These are phyloP conservation scores for Curvularia spicifera DNA, from an alignment of 2,329 filamentous ascomycete species.

Conservation along the genomic window DNA sequence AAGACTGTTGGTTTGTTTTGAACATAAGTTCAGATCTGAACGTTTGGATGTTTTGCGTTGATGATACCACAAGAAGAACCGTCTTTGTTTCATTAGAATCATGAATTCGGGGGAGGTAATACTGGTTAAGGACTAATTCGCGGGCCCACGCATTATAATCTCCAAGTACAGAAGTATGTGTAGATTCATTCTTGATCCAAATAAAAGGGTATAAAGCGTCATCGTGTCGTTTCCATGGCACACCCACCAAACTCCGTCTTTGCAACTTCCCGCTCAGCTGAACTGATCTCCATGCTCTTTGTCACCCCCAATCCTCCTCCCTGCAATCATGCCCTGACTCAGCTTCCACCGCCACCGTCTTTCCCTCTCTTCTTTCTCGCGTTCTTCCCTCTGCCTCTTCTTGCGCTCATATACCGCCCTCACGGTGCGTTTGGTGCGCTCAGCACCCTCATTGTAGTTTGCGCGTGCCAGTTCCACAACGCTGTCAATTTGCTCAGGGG, in stretches of 20 bases:
- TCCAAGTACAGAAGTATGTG: too few relatives aligned
- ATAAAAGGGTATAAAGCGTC: conserved; percentile 11
- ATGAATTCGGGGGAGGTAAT: too few relatives aligned
- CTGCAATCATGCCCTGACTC: conserved; percentile 58
- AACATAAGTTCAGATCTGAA: background rate
- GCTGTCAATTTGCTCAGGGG: conserved; percentile 83
- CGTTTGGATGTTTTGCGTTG: background rate
- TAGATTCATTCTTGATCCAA: conserved; percentile 10
- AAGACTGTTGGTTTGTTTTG: background rate
- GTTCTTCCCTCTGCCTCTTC: conserved; percentile 68
- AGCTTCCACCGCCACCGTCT: conserved; percentile 47
- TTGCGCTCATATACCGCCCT: conserved; percentile 92
- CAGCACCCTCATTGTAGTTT: conserved; percentile 84
- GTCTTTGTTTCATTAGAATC: background rate
- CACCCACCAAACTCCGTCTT: background rate
- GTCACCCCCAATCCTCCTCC: conserved; percentile 63
- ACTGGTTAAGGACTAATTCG: background rate
- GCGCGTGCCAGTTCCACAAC: conserved; percentile 82
- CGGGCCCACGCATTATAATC: background rate
- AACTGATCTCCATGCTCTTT: conserved; percentile 68
- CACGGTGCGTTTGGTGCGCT: conserved; percentile 78
- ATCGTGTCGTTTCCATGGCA: background rate
- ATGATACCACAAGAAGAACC: background rate
- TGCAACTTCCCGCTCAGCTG: conserved; percentile 45
- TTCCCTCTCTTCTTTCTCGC: conserved; percentile 53